A percentile compares a stretch with the other conserved stretches of the same genome.
phyloP scores from a whole-genome alignment of 305 asterid genomes.

The Vinca major region DNA sequence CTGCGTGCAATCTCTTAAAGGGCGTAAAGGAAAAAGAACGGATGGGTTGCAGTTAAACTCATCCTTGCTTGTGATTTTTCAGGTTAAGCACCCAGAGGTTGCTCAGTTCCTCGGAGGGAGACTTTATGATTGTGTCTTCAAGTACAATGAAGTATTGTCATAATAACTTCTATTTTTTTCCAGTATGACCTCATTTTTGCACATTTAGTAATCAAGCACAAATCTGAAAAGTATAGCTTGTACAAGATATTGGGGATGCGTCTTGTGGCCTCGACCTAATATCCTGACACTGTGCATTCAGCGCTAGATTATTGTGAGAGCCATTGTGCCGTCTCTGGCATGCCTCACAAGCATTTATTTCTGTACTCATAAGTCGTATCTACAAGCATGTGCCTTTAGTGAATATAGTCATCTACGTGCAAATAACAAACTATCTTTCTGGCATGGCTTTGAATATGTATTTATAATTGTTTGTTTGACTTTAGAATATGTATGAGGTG shows the following conservation, averaged over 20 bases:
- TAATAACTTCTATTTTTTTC: too few relatives aligned
- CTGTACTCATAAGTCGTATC: background rate
- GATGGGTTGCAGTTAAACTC: background rate
- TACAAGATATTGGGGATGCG: background rate
- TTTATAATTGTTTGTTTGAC: background rate
- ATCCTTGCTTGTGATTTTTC: slow-evolving; percentile 10
- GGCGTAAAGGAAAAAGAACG: too few relatives aligned
- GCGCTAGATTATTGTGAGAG: background rate
- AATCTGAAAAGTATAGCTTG: slow-evolving; percentile 1
- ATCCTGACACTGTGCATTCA: background rate
- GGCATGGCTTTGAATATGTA: too few relatives aligned
- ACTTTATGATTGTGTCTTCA: slow-evolving; percentile 89
- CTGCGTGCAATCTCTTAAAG: too few relatives aligned
- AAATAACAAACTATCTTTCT: too few relatives aligned
- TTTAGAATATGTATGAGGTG: background rate
- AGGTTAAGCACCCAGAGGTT: slow-evolving; percentile 95
- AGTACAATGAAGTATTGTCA: slow-evolving; percentile 45
- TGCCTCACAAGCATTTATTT: background rate
- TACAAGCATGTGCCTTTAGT: too few relatives aligned
- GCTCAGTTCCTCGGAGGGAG: slow-evolving; percentile 97
- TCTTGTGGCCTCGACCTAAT: background rate
- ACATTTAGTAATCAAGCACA: too few relatives aligned
- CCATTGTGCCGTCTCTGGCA: too few relatives aligned
- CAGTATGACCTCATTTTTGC: background rate
- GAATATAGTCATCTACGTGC: too few relatives aligned